phyloP scores from a whole-genome alignment of 306 rosid genomes.

The Cucurbita moschata region DNA sequence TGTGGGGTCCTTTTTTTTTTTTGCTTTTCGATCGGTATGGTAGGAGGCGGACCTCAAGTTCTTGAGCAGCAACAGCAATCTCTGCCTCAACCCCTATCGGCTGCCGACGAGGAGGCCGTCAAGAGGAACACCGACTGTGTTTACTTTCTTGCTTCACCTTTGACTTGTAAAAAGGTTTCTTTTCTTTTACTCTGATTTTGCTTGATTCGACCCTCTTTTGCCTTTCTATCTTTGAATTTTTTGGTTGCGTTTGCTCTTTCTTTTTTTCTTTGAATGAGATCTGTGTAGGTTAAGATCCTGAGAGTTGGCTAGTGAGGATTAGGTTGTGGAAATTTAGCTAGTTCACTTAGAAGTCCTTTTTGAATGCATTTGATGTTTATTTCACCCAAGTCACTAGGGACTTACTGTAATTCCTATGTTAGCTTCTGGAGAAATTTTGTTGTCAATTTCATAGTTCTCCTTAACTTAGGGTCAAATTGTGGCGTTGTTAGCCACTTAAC shows the following conservation, averaged over 20 bases:
- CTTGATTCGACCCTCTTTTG: background rate
- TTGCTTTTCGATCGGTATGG: slow-evolving; percentile 37
- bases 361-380: background rate
- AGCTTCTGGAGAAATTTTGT: background rate
- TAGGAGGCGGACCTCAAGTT: slow-evolving; percentile 40
- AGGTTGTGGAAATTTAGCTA: background rate
- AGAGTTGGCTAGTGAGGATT: background rate
- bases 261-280: background rate
- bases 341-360: background rate
- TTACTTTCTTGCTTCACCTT: slow-evolving; percentile 95
- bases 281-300: background rate
- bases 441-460: background rate
- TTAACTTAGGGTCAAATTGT: background rate
- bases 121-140: slow-evolving; percentile 96
- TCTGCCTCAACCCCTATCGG: slow-evolving; percentile 22
- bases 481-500: background rate
- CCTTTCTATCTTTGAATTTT: background rate
- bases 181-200: background rate
- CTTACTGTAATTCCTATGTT: background rate
- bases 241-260: background rate
- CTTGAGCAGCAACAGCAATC: slow-evolving; percentile 20
- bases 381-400: background rate
- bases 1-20: slow-evolving; percentile 1
- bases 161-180: slow-evolving; percentile 86
- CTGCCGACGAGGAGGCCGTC: slow-evolving; percentile 73